Evolutionary conservation across 2,329 filamentous ascomycete species (phyloP), one percentile per base, ranked within the genome.

Genomic region (Beauveria sp.): DNA sequence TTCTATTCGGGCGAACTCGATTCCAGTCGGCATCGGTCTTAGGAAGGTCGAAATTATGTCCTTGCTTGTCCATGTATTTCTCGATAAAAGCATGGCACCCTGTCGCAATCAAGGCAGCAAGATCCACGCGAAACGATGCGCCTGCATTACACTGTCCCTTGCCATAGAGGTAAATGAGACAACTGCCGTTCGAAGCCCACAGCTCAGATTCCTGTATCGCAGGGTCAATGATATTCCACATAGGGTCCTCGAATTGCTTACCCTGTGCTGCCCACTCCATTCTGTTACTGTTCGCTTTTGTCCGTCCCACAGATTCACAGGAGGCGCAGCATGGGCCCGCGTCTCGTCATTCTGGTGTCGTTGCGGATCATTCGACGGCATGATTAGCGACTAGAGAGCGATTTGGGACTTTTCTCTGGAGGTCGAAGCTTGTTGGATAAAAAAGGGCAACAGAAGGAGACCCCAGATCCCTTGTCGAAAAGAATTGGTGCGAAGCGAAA

Each of bases 121-220:
- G 82, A 0, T 85, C 83, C 1, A 93, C 73, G 64, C 80, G 84
- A 70, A 93, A 88, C 1, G 89, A 85, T 1, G 89, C 86, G 0
- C 86, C 86, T 66, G 84, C 77, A 62, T 79, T 80, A 3, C 87
- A 89, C 61, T 85, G 83, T 45, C 86, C 87, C 65, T 80, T 79
- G n/a, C 75, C 82, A 67, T 90, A 87, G 0, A 93, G 77, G 71
- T 92, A 81, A 1, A 93, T 80, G 18, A 85, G 78, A 67, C 89
- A 92, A 69, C 91, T 85, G 16, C 87, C 89, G 65, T 86, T 75
- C 12, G 80, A 77, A 64, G 81, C 79, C 87, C 87, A 93, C 3
- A 93, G 77, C 66, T 91, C 89, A 2, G 83, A 77, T 66, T 93
- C 89, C 89, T 92, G 42, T 49, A 28, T 49, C 48, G 50, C 12